Evolutionary conservation across 305 asterid genomes (phyloP).

Genomic region (Fraxinus latifolia): DNA sequence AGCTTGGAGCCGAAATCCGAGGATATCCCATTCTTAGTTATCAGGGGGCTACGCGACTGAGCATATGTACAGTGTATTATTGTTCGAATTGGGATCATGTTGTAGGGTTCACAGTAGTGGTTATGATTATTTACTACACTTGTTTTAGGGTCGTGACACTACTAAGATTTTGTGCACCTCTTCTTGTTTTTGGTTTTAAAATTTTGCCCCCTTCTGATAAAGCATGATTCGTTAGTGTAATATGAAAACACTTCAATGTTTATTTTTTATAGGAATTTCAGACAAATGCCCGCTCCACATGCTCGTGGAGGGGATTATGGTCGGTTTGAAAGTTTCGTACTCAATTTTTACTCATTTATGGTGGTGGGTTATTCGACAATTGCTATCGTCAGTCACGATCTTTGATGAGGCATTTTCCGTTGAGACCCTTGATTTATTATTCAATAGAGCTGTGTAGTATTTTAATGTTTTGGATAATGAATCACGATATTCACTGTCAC

Average conservation of each 20-base stretch:
- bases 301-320: background rate
- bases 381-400: background rate
- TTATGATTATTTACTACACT: slow-evolving; percentile 35
- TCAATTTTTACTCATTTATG: background rate
- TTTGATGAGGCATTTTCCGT: background rate
- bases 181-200: slow-evolving; percentile 5
- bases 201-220: slow-evolving; percentile 5
- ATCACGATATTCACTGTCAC: background rate
- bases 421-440: background rate
- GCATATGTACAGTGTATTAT: slow-evolving; percentile 50
- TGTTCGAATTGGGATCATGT: slow-evolving; percentile 24
- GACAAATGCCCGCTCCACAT: background rate
- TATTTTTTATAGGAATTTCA: background rate
- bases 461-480: background rate
- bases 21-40: slow-evolving; percentile 17
- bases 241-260: slow-evolving; percentile 3
- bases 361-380: background rate
- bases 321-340: background rate
- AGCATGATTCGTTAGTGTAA: slow-evolving; percentile 25
- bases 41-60: slow-evolving; percentile 20
- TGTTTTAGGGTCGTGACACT: slow-evolving; percentile 30
- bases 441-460: background rate
- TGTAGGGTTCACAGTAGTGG: slow-evolving; percentile 19
- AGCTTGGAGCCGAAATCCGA: slow-evolving; percentile 6
- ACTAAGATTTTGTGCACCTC: slow-evolving; percentile 15